A percentile compares a stretch with the other conserved stretches of the same genome.
Evolutionary conservation across 192 early-diverging fungal species (phyloP).

Genomic region (Mortierella claussenii): DNA sequence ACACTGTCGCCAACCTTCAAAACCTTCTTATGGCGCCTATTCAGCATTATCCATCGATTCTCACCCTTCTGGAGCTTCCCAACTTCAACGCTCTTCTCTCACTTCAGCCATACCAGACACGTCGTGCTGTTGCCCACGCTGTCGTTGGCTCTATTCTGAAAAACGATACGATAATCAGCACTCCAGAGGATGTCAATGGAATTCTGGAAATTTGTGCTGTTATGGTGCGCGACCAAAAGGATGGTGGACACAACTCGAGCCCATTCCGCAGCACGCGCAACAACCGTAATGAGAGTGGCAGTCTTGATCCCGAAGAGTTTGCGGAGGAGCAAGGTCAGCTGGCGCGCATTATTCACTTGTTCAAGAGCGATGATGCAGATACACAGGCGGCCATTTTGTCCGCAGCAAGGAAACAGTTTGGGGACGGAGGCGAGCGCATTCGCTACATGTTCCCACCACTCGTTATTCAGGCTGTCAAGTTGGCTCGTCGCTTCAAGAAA

Average conservation of each 20-base stretch:
- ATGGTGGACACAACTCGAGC: constrained; percentile 62
- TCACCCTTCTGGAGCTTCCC: constrained; percentile 73
- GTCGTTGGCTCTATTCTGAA: constrained; percentile 77
- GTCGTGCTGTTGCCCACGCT: constrained; percentile 84
- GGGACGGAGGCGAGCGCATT: constrained; percentile 91
- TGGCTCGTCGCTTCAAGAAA: constrained; percentile 67
- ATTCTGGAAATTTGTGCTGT: constrained; percentile 83
- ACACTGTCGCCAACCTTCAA: constrained; percentile 80
- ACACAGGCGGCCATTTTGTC: constrained; percentile 85
- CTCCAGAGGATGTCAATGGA: constrained; percentile 80
- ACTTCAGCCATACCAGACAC: constrained; percentile 84
- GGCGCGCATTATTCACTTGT: constrained; percentile 82
- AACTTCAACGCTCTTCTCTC: constrained; percentile 88
- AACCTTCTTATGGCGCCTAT: constrained; percentile 87
- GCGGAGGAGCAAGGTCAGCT: constrained; percentile 93
- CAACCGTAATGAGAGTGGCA: constrained; percentile 47
- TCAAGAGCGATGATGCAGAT: constrained; percentile 76
- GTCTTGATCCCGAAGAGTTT: constrained; percentile 85
- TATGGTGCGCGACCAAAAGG: constrained; percentile 85
- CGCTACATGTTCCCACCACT: constrained; percentile 94
- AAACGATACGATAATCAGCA: constrained; percentile 72
- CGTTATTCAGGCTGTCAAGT: constrained; percentile 71
- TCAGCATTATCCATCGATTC: constrained; percentile 75
- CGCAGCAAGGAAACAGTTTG: constrained; percentile 86
- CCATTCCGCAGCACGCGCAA: constrained; percentile 48